Evolutionary conservation across 2,329 filamentous ascomycete genomes (phyloP).

Genomic region (Colletotrichum salicis): DNA sequence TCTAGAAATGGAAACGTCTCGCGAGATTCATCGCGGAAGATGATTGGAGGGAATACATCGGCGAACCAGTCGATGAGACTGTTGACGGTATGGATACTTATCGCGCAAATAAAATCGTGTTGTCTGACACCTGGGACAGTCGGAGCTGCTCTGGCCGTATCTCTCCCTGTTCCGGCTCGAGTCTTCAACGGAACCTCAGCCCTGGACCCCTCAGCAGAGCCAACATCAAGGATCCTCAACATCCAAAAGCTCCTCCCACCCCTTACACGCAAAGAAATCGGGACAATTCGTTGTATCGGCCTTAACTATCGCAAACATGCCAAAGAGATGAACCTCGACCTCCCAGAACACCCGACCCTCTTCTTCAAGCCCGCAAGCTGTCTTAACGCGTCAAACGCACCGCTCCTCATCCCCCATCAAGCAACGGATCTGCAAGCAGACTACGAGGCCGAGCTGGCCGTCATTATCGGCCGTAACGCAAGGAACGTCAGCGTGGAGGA

Average conservation of each 20-base stretch:
- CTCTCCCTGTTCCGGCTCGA: slow-evolving; percentile 33
- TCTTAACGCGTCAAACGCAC: slow-evolving; percentile 51
- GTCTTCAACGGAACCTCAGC: slow-evolving; percentile 38
- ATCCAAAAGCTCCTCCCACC: slow-evolving; percentile 45
- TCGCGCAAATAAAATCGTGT: background rate
- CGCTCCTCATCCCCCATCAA: slow-evolving; percentile 56
- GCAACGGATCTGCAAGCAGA: slow-evolving; percentile 56
- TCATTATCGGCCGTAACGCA: slow-evolving; percentile 58
- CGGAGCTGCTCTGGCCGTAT: slow-evolving; percentile 38
- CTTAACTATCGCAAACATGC: slow-evolving; percentile 52
- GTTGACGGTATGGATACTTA: slow-evolving; percentile 36
- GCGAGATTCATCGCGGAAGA: slow-evolving; percentile 41
- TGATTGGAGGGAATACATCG: slow-evolving; percentile 39
- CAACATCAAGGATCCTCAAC: slow-evolving; percentile 43
- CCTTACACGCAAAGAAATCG: slow-evolving; percentile 58
- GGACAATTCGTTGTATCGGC: slow-evolving; percentile 65
- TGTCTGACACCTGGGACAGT: slow-evolving; percentile 25
- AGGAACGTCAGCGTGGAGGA: slow-evolving; percentile 59
- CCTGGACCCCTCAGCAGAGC: slow-evolving; percentile 41
- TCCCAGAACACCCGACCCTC: slow-evolving; percentile 41
- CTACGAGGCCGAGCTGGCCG: slow-evolving; percentile 61
- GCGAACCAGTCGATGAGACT: slow-evolving; percentile 39
- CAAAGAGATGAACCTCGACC: slow-evolving; percentile 44
- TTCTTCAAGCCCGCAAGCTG: slow-evolving; percentile 57
- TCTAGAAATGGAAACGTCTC: slow-evolving; percentile 38